Evolutionary conservation across 2,329 filamentous ascomycete genomes (phyloP).

Genomic region (Diaporthe citrichinensis): DNA sequence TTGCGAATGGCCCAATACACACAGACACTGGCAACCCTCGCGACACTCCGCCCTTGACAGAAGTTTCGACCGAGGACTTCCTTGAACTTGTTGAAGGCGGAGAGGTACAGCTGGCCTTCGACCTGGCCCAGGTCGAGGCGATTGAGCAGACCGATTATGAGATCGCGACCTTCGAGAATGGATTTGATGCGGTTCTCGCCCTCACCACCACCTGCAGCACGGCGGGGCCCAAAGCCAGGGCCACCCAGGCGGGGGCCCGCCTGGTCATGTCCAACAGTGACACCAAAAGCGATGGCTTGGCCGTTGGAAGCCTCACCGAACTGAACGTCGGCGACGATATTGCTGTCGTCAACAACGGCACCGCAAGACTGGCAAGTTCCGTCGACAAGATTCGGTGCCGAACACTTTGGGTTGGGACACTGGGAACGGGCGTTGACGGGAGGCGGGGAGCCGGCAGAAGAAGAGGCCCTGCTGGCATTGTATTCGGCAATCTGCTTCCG

Average conservation of each 20-base stretch:
- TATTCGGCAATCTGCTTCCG: conserved; percentile 53
- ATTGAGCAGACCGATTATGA: conserved; percentile 66
- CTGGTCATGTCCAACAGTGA: conserved; percentile 87
- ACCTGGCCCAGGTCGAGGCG: conserved; percentile 74
- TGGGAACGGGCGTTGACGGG: conserved; percentile 50
- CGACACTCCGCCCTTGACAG: conserved; percentile 86
- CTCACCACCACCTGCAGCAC: conserved; percentile 67
- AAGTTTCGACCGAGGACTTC: conserved; percentile 66
- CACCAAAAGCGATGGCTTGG: conserved; percentile 91
- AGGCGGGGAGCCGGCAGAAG: conserved; percentile 47
- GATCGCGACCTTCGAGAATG: conserved; percentile 18
- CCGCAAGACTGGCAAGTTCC: conserved; percentile 87
- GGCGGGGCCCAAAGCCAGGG: conserved; percentile 66
- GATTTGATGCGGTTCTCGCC: conserved; percentile 62
- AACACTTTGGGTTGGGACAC: conserved; percentile 73
- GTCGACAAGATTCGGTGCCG: conserved; percentile 69
- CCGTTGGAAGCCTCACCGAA: conserved; percentile 91
- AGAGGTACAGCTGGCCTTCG: conserved; percentile 81
- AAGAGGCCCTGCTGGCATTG: conserved; percentile 43
- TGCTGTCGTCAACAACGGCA: conserved; percentile 84
- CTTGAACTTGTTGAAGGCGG: conserved; percentile 72
- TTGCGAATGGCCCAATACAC: conserved; percentile 90
- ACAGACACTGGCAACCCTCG: conserved; percentile 90
- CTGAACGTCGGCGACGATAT: conserved; percentile 91
- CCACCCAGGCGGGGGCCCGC: conserved; percentile 78